Base-by-base conservation (phyloP, 495 filamentous ascomycete genomes). In the Penicillium coffeae region DNA sequence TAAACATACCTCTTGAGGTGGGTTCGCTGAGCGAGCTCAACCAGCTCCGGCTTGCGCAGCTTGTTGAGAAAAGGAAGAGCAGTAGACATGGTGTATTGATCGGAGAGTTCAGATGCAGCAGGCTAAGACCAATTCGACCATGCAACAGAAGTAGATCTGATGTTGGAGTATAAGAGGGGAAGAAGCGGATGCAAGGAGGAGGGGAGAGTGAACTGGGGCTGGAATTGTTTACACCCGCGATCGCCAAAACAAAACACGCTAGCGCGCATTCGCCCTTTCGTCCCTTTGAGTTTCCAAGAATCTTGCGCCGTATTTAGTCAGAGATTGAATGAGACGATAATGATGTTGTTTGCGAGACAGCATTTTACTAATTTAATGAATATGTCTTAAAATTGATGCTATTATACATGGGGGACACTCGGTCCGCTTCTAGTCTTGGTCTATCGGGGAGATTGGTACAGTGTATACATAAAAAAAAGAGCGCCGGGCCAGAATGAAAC, bases 31-130 rank as follows among this genome's bases (percentile, higher is more conserved):
- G 88, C 88, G 38, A 95, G 74, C 54, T 90, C 84, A 32, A 80
- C 53, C 41, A 98, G 80, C 51, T 92, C 88, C 48, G 73, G 73
- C 73, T 96, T 97, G 70, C 85, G 84, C 77, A 94, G 86, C 62
- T 83, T 82, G 55, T 84, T 80, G 57, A 96, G 77, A 84, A 85
- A 97, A 55, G 83, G 81, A 38, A 77, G 70, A 51, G 58, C 72
- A 50, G 65, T 64, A 30, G 81, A 75, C 80, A 86, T 85, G 45
- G 55, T 38, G n/a, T 37, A 30, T 27, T 16, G 18, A 51, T 32
- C 56, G 60, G 27, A 47, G 36, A 48, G 49, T 48, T 58, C 34
- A 30, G 39, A 39, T 55, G 20, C 15, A n/a, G n/a, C n/a, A 9
- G 33, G 43, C 42, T 48, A 16, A 18, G 42, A 45, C 16, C 39